Evolutionary conservation across 2,329 filamentous ascomycete genomes (phyloP).

Genomic region (Penicillium digitatum): DNA sequence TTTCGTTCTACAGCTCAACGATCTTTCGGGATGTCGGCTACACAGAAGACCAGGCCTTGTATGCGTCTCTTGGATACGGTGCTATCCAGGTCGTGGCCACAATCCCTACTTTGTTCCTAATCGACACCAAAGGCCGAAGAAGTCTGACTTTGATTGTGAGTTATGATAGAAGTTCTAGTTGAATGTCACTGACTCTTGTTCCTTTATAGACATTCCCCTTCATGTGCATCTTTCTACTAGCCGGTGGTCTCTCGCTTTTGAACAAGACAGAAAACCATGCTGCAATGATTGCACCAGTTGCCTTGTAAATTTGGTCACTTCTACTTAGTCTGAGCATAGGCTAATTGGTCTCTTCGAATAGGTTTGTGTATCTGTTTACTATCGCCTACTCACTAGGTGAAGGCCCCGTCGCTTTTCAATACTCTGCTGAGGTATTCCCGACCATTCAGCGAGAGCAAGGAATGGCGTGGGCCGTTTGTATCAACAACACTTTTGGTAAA

Average conservation of each 20-base stretch:
- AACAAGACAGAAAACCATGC: slow-evolving; percentile 35
- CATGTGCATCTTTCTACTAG: slow-evolving; percentile 61
- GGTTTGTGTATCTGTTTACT: slow-evolving; percentile 62
- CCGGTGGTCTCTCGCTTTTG: slow-evolving; percentile 55
- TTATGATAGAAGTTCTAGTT: background rate
- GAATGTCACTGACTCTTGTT: background rate
- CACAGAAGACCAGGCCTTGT: slow-evolving; percentile 51
- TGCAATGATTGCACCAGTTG: slow-evolving; percentile 31
- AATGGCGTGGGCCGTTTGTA: slow-evolving; percentile 30
- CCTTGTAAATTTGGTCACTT: slow-evolving; percentile 10
- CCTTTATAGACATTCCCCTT: slow-evolving; percentile 61
- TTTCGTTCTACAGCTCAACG: slow-evolving; percentile 69
- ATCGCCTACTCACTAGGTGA: slow-evolving; percentile 61
- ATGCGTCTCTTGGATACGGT: slow-evolving; percentile 62
- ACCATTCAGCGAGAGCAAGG: slow-evolving; percentile 47
- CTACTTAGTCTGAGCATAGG: background rate
- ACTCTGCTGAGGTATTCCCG: slow-evolving; percentile 53
- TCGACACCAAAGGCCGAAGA: slow-evolving; percentile 62
- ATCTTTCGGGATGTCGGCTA: slow-evolving; percentile 54
- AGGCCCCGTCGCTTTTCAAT: slow-evolving; percentile 50
- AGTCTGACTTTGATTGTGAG: slow-evolving; percentile 40
- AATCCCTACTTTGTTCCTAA: slow-evolving; percentile 59
- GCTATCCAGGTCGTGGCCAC: slow-evolving; percentile 60
- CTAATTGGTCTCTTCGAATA: slow-evolving; percentile 46
- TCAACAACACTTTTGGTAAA: slow-evolving; percentile 27